phyloP scores from a whole-genome alignment of 2,329 filamentous ascomycete genomes.

The Apiospora rasikravindrae region DNA sequence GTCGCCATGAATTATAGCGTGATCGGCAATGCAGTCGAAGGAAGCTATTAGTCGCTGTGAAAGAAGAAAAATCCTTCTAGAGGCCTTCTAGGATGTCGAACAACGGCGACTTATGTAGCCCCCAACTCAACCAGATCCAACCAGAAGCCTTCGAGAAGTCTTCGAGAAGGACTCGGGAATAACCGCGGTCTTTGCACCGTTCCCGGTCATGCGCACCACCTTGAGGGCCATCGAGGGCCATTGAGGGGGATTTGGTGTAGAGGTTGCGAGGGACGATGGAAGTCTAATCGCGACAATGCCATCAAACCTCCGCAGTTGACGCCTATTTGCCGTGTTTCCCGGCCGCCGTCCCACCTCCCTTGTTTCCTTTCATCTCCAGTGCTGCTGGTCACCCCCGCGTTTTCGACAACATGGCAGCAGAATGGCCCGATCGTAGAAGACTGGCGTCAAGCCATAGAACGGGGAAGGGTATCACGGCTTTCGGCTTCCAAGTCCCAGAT shows the following conservation, averaged over 20 bases:
- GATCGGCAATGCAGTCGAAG: not conserved
- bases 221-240: not conserved
- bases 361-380: not conserved
- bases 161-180: not conserved
- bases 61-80: not conserved
- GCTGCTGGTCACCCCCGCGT: not conserved
- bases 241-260: not conserved
- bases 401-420: not conserved
- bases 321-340: not conserved
- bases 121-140: not conserved
- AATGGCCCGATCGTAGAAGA: not conserved
- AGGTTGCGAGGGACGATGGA: not conserved
- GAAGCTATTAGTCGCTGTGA: not conserved
- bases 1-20: constrained; percentile 1
- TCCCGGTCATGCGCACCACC: not conserved
- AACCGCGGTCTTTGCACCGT: not conserved
- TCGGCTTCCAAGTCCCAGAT: not conserved
- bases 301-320: not conserved
- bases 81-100: not conserved
- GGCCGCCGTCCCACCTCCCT: not conserved
- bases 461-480: not conserved
- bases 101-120: not conserved
- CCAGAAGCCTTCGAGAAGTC: not conserved
- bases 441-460: not conserved
- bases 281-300: not conserved